phyloP scores from a whole-genome alignment of 257 asterid genomes.

The Scutellaria minor region DNA sequence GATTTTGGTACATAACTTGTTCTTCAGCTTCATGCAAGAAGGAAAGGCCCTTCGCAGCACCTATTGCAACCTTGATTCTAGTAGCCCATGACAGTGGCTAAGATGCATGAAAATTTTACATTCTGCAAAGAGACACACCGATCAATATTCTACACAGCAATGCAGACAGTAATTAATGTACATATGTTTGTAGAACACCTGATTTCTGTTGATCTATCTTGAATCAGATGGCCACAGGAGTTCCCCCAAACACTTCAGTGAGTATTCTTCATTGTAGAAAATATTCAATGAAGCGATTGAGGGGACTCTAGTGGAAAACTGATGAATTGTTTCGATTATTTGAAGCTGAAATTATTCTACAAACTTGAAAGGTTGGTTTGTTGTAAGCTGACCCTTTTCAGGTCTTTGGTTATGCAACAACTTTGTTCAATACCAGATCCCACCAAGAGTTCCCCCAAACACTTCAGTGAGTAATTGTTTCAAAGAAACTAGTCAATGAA shows the following conservation, averaged over 20 bases:
- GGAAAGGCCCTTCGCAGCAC: no score
- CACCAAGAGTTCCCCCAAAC: constrained; percentile 52
- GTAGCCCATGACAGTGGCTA: no score
- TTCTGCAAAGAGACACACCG: neutral
- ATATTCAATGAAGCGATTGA: constrained; percentile 47
- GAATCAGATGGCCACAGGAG: constrained; percentile 45
- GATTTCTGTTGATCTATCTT: neutral
- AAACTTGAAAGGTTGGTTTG: neutral
- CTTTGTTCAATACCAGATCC: constrained; percentile 21
- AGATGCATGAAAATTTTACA: no score
- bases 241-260: constrained; percentile 67
- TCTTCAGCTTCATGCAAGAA: no score
- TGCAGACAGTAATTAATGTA: neutral
- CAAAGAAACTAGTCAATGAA: constrained; percentile 40
- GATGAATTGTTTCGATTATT: neutral
- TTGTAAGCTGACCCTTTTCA: no score
- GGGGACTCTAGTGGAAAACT: constrained; percentile 37
- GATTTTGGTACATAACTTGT: no score
- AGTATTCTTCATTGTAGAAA: neutral
- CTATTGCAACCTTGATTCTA: no score
- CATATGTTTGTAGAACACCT: neutral
- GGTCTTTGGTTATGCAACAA: neutral
- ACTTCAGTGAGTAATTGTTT: constrained; percentile 36
- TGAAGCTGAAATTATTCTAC: neutral
- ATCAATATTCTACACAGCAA: neutral